These are phyloP conservation scores for Bruguiera parviflora DNA, from an alignment of 345 rosid genomes.

Conservation along the genomic window DNA sequence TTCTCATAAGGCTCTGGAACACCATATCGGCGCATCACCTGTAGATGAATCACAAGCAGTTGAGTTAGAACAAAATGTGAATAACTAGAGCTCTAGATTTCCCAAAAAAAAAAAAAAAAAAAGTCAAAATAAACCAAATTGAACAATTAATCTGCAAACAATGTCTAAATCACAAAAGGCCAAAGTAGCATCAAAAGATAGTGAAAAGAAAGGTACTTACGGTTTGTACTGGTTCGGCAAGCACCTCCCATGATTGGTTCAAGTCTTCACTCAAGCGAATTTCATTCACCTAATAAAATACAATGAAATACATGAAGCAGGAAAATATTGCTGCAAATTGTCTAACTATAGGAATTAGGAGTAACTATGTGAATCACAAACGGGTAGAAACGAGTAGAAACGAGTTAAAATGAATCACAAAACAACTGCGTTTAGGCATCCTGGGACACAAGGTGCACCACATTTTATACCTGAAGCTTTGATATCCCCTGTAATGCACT, in stretches of 20 bases:
- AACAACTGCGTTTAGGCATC: constrained; percentile 7
- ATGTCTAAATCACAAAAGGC: neutral
- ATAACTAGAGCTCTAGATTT: neutral
- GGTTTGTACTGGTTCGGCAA: constrained; percentile 93
- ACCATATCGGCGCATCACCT: constrained; percentile 94
- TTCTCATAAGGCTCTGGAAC: constrained; percentile 95
- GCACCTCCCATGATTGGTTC: constrained; percentile 90
- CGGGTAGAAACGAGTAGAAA: too few species aligned
- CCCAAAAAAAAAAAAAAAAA: neutral
- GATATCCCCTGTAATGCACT: constrained; percentile 78
- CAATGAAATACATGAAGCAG: neutral
- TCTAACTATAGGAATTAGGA: too few species aligned
- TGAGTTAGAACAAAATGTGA: neutral
- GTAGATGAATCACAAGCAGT: neutral
- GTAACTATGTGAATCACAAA: too few species aligned
- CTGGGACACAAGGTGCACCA: neutral
- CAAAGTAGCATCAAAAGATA: constrained; percentile 1
- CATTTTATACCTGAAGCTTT: constrained; percentile 72
- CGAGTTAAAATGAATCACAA: neutral
- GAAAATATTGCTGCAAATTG: too few species aligned
- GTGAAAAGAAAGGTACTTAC: constrained; percentile 39
- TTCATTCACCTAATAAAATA: constrained; percentile 59
- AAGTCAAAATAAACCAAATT: neutral
- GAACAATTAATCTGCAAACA: neutral
- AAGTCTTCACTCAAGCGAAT: constrained; percentile 70